phyloP scores from a whole-genome alignment of 2,329 filamentous ascomycete genomes.

The Fusarium setosum region DNA sequence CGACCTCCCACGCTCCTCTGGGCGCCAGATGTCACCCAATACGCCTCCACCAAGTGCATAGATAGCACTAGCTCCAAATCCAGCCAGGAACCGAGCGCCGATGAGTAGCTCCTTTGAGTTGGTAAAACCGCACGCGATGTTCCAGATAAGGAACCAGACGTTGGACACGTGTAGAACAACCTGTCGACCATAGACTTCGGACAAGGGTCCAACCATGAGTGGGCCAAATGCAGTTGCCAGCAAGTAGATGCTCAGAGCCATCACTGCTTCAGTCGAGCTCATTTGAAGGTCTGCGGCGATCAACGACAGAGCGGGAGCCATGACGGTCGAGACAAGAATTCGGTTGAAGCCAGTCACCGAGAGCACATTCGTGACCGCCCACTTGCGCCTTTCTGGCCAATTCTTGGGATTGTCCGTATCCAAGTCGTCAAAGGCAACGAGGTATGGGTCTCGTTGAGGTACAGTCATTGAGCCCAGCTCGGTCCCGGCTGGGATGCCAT shows the following conservation, averaged over 20 bases:
- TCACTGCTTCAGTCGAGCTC: constrained; percentile 56
- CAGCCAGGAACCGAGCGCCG: constrained; percentile 58
- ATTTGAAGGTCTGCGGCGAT: constrained; percentile 66
- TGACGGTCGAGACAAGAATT: constrained; percentile 64
- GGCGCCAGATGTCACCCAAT: constrained; percentile 58
- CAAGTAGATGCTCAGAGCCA: constrained; percentile 59
- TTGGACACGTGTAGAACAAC: constrained; percentile 56
- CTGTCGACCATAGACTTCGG: constrained; percentile 61
- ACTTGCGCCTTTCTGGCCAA: constrained; percentile 56
- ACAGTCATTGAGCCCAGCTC: not conserved
- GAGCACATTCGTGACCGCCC: constrained; percentile 60
- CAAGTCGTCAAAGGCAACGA: constrained; percentile 42
- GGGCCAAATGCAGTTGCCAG: constrained; percentile 58
- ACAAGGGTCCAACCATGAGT: constrained; percentile 55
- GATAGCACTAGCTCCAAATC: constrained; percentile 59
- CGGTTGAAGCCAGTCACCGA: constrained; percentile 63
- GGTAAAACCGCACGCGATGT: constrained; percentile 57
- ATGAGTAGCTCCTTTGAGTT: constrained; percentile 54
- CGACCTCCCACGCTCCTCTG: constrained; percentile 57
- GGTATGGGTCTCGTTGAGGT: constrained; percentile 29
- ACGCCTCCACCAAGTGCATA: constrained; percentile 60
- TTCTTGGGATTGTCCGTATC: constrained; percentile 53
- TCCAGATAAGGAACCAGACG: constrained; percentile 62
- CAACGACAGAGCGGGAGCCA: constrained; percentile 60
- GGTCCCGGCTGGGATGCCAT: not conserved